Percentiles rank a stretch among this genome's conserved stretches.
phyloP scores from a whole-genome alignment of 129 eudicot species.

The Flaveria ramosissima region DNA sequence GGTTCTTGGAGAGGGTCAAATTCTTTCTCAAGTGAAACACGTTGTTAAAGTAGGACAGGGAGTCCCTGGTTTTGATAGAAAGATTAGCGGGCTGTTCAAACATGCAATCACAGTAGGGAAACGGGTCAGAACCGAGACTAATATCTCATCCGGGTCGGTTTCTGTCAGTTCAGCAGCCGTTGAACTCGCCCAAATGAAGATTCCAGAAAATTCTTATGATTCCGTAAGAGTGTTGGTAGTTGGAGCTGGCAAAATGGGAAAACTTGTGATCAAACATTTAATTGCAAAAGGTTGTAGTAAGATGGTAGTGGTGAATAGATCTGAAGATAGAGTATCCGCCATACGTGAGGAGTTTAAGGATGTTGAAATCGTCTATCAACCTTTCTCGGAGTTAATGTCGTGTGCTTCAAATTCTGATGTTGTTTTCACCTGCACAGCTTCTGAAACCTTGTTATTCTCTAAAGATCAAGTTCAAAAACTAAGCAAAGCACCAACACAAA shows the following conservation, averaged over 20 bases:
- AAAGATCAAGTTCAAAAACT: constrained; percentile 54
- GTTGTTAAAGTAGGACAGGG: constrained; percentile 70
- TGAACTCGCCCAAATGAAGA: constrained; percentile 74
- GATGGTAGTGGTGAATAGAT: constrained; percentile 72
- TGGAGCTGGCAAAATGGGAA: constrained; percentile 94
- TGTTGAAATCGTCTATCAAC: constrained; percentile 60
- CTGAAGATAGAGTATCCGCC: constrained; percentile 65
- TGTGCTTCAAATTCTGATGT: constrained; percentile 69
- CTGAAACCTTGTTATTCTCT: constrained; percentile 55
- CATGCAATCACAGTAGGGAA: constrained; percentile 82
- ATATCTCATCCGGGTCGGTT: constrained; percentile 76
- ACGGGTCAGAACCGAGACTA: constrained; percentile 77
- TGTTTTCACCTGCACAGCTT: constrained; percentile 73
- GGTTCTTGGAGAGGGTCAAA: constrained; percentile 90
- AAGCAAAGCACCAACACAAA: constrained; percentile 36
- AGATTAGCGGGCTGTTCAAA: constrained; percentile 73
- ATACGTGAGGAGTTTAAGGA: constrained; percentile 57
- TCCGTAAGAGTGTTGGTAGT: constrained; percentile 61
- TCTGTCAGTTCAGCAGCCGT: constrained; percentile 95
- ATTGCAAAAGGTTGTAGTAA: constrained; percentile 73
- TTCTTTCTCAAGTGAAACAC: constrained; percentile 82
- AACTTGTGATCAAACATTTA: constrained; percentile 82
- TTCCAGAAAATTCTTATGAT: constrained; percentile 51
- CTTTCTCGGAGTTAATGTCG: constrained; percentile 46
- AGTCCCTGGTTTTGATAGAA: constrained; percentile 73